Percentiles rank a stretch among this genome's conserved stretches.
phyloP scores from a whole-genome alignment of 345 rosid genomes.

The Eucalyptus brandiana region DNA sequence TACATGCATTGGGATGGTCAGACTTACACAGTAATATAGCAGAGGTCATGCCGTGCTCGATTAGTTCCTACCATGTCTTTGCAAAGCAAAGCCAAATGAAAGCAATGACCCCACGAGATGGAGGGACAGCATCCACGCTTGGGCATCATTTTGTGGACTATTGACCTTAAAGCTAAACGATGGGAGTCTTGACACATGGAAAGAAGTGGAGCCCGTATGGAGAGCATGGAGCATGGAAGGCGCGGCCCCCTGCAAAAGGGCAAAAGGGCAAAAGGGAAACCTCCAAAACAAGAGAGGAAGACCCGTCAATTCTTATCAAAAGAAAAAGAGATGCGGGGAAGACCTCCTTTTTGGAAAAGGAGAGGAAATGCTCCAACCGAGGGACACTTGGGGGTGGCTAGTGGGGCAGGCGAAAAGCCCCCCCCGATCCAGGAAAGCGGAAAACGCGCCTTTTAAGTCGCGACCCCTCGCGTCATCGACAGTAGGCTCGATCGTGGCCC shows the following conservation, averaged over 20 bases:
- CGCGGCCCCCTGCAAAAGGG: not conserved
- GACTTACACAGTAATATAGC: not conserved
- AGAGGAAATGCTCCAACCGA: not conserved
- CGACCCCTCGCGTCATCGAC: not conserved
- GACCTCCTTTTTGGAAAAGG: not conserved
- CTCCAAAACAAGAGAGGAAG: not conserved
- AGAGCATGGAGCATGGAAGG: not conserved
- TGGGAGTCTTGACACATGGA: not conserved
- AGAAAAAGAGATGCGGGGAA: not conserved
- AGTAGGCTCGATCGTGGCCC: not conserved
- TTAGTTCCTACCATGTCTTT: not conserved
- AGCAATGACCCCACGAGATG: not conserved
- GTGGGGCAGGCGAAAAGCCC: not conserved
- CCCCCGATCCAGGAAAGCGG: not conserved
- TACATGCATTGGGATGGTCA: not conserved
- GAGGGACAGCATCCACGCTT: not conserved
- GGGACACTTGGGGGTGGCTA: not conserved
- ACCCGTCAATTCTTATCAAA: not conserved
- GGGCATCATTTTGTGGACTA: not conserved
- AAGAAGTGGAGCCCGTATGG: not conserved
- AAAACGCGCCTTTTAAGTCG: not conserved
- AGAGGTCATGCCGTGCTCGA: not conserved
- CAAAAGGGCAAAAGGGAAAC: not conserved
- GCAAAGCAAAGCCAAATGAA: not conserved
- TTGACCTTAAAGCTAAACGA: not conserved